phyloP scores from a whole-genome alignment of 2,329 filamentous ascomycete genomes.

The Ophiostoma perfectum region DNA sequence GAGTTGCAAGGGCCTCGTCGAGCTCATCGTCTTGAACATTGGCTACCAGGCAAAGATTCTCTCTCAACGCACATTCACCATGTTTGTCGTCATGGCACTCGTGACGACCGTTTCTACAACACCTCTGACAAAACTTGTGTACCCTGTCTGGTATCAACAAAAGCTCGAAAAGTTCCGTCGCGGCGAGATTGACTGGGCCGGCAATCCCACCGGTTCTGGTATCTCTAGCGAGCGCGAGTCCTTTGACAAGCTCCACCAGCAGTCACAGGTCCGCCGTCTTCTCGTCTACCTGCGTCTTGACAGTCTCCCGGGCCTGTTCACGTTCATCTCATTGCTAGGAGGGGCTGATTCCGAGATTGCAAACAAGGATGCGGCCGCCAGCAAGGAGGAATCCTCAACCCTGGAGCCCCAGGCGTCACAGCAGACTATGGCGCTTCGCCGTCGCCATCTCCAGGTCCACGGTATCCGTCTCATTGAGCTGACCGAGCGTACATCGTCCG shows the following conservation, averaged over 20 bases:
- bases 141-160: constrained; percentile 59
- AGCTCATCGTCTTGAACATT: constrained; percentile 78
- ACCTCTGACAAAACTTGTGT: constrained; percentile 66
- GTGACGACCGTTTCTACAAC: constrained; percentile 80
- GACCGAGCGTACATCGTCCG: constrained; percentile 86
- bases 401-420: constrained; percentile 20
- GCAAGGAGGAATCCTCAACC: constrained; percentile 2
- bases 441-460: constrained; percentile 63
- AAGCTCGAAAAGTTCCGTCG: constrained; percentile 57
- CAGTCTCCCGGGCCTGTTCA: constrained; percentile 75
- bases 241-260: constrained; percentile 33
- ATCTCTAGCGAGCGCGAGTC: constrained; percentile 27
- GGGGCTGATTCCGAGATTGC: constrained; percentile 25
- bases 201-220: constrained; percentile 37
- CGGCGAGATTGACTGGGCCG: constrained; percentile 84
- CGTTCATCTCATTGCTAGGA: constrained; percentile 75
- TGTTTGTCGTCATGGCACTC: constrained; percentile 91
- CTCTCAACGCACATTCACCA: constrained; percentile 77
- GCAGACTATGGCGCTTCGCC: constrained; percentile 33
- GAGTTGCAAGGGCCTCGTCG: constrained; percentile 94
- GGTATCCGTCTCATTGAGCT: constrained; percentile 82
- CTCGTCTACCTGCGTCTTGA: constrained; percentile 80
- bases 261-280: constrained; percentile 53
- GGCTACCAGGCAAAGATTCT: constrained; percentile 78
- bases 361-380: background rate